Conservation (phyloP, 306 rosid genomes). For the Cicer chorassanicum region DNA sequence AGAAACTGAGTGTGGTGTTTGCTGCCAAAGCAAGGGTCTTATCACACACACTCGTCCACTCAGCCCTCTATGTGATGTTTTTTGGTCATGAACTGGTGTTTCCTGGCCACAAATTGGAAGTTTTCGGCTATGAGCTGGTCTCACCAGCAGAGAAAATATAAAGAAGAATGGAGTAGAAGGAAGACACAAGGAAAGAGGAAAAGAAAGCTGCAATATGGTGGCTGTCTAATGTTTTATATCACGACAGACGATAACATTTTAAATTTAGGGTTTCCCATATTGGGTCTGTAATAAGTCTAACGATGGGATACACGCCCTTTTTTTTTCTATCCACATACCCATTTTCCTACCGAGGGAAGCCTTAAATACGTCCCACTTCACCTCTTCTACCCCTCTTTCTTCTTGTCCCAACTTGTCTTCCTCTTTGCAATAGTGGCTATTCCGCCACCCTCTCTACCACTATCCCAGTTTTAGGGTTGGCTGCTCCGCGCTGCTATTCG, state of each 20-base stretch:
- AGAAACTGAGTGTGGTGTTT: not conserved
- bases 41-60: not conserved
- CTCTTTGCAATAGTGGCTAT: not conserved
- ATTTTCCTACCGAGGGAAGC: not conserved
- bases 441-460: not conserved
- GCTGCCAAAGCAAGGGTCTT: not conserved
- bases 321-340: not conserved
- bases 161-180: not conserved
- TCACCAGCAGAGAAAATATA: not conserved
- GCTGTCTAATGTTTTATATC: not conserved
- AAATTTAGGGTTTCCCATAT: not conserved
- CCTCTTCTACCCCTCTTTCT: not conserved
- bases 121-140: not conserved
- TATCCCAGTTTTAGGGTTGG: not conserved
- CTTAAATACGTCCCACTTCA: not conserved
- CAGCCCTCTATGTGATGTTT: not conserved
- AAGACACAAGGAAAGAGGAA: not conserved
- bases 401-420: not conserved
- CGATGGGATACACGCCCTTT: not conserved
- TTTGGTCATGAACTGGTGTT: not conserved
- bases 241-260: not conserved
- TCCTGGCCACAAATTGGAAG: not conserved
- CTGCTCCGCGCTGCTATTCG: not conserved
- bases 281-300: not conserved
- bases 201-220: not conserved